phyloP scores from a whole-genome alignment of 108 stramenopile species.

The Conticribra guillardii region DNA sequence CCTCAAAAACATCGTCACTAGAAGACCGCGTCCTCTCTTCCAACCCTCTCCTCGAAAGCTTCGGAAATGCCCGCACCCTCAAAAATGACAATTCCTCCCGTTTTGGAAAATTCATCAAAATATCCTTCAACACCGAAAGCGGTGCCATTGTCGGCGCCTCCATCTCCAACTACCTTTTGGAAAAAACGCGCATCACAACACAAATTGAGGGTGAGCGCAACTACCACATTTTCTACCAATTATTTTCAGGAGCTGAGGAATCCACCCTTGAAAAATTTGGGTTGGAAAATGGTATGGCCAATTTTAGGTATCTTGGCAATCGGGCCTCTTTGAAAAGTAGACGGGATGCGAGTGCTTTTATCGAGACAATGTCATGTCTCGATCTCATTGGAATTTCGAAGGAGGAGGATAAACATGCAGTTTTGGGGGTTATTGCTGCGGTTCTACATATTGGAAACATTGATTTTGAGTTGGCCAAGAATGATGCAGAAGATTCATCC shows the following conservation, averaged over 20 bases:
- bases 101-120: constrained; percentile 95
- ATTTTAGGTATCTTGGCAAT: constrained; percentile 74
- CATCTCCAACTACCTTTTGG: constrained; percentile 90
- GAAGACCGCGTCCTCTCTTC: constrained; percentile 89
- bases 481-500: constrained; percentile 40
- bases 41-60: constrained; percentile 91
- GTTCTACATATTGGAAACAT: constrained; percentile 94
- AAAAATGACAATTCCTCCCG: constrained; percentile 93
- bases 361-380: constrained; percentile 77
- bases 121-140: constrained; percentile 71
- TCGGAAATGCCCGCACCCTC: constrained; percentile 90
- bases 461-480: constrained; percentile 70
- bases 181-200: constrained; percentile 91
- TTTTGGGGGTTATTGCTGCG: constrained; percentile 84
- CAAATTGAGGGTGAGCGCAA: constrained; percentile 95
- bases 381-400: constrained; percentile 63
- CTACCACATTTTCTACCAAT: constrained; percentile 99
- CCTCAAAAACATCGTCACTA: constrained; percentile 61
- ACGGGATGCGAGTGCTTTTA: constrained; percentile 63
- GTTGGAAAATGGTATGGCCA: constrained; percentile 54
- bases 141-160: constrained; percentile 81
- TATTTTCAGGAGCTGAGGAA: constrained; percentile 70
- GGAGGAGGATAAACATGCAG: constrained; percentile 57
- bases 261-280: constrained; percentile 61
- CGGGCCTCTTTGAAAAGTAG: constrained; percentile 46